phyloP scores from a whole-genome alignment of 2,329 filamentous ascomycete genomes.

The Aspergillus aculeatus region DNA sequence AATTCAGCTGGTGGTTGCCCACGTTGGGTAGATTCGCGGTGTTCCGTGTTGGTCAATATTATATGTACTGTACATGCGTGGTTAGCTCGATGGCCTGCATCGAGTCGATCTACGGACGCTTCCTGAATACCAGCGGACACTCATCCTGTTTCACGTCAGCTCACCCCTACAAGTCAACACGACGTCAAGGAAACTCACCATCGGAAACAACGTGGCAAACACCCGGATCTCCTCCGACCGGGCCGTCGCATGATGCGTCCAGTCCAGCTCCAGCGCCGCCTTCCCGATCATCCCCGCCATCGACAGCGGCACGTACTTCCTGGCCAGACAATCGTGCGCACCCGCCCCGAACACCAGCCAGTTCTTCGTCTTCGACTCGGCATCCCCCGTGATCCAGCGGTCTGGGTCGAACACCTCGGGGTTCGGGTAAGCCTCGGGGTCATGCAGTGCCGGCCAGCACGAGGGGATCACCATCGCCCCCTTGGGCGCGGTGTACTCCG shows the following conservation, averaged over 20 bases:
- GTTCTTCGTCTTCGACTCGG: slow-evolving; percentile 52
- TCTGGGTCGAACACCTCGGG: slow-evolving; percentile 53
- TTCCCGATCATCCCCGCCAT: slow-evolving; percentile 57
- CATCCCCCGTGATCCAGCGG: slow-evolving; percentile 54
- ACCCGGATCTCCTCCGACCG: slow-evolving; percentile 53
- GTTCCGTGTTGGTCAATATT: too few relatives aligned
- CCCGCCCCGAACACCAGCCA: slow-evolving; percentile 57
- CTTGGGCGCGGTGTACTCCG: slow-evolving; percentile 51
- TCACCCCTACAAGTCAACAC: not conserved
- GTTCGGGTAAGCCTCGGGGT: slow-evolving; percentile 49
- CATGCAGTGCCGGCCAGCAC: slow-evolving; percentile 53
- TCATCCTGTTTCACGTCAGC: slow-evolving; percentile 31
- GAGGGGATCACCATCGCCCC: slow-evolving; percentile 46
- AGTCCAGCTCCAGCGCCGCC: slow-evolving; percentile 51
- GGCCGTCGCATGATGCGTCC: slow-evolving; percentile 51
- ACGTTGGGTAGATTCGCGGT: too few relatives aligned
- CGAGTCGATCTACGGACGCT: not conserved
- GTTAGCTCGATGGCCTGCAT: too few relatives aligned
- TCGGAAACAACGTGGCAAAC: slow-evolving; percentile 52
- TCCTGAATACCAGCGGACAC: slow-evolving; percentile 37
- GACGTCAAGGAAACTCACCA: slow-evolving; percentile 37
- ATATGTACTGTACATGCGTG: too few relatives aligned
- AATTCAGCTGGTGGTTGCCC: too few relatives aligned
- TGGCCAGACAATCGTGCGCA: slow-evolving; percentile 52
- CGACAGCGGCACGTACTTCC: slow-evolving; percentile 51